Evolutionary conservation across 202 grass and related monocot genomes (phyloP), one percentile per base, ranked within the genome.

Genomic region (Setaria viridis): DNA sequence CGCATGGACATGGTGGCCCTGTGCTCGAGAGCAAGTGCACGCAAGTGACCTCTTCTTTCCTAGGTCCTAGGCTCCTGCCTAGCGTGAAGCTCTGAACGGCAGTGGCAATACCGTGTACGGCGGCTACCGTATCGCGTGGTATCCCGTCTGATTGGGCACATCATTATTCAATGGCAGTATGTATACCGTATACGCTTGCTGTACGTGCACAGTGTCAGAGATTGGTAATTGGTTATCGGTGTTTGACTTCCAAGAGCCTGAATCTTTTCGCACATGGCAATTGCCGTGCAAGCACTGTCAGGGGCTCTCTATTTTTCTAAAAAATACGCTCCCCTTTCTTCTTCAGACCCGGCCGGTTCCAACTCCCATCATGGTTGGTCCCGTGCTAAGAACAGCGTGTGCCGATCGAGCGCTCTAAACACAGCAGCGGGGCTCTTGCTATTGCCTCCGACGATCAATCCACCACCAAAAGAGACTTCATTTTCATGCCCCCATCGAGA

Each of bases 71-170:
- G 55, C 10, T 64, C 29, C 60, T 64, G 33, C 29, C 13, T 11
- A 53, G 60, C 6, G 41, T 86, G 48, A n/a, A 55, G 25, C 56
- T 42, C 78, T 49, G 56, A 78, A 84, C 15, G 39, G 14, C 68
- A 25, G 15, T 0, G 59, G n/a, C 14, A 69, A 69, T 59, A 15
- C 49, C 57, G 57, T 5, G 19, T 39, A 74, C 32, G 50, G 72
- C 72, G 13, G 70, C 21, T 48, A 64, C 20, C 47, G 46, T 62
- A 71, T 57, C 37, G 15, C 3, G 67, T 34, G 51, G 37, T n/a
- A 5, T 56, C 54, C 33, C 78, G 25, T 56, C 64, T 43, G 62
- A 80, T 42, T 17, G 45, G 1, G 0, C 11, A 21, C 8, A 54
- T 30, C 15, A 6, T 11, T 41, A 19, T 54, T 17, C 14, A 3